Percentiles rank a stretch among this genome's conserved stretches.
These are phyloP conservation scores for Ustilaginoidea virens DNA, from an alignment of 2,329 filamentous ascomycete species.

Conservation along the genomic window DNA sequence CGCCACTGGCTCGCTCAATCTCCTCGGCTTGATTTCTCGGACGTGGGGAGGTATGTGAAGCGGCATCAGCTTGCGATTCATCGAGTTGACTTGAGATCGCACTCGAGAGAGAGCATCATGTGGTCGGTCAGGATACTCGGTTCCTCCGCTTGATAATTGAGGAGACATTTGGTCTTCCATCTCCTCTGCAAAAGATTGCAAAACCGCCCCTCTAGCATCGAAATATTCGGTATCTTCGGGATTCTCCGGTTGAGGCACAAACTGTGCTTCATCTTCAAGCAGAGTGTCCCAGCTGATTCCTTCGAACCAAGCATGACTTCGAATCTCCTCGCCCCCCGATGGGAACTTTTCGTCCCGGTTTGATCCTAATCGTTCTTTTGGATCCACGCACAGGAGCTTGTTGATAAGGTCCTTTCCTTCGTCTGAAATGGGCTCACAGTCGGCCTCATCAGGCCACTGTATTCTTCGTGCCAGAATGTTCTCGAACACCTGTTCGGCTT, in stretches of 20 bases:
- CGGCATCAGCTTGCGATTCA: conserved; percentile 87
- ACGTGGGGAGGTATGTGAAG: conserved; percentile 94
- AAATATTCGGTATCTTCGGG: conserved; percentile 98
- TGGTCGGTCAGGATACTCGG: conserved; percentile 74
- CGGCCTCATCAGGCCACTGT: conserved; percentile 76
- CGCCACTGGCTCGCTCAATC: conserved; percentile 78
- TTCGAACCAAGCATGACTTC: conserved; percentile 75
- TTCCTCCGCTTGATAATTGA: conserved; percentile 49
- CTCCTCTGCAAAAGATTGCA: conserved; percentile 87
- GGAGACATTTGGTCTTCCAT: conserved; percentile 79
- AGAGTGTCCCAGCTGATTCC: conserved; percentile 81
- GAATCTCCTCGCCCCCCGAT: conserved; percentile 82
- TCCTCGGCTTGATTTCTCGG: conserved; percentile 71
- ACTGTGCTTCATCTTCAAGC: conserved; percentile 89
- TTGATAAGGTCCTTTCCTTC: conserved; percentile 95
- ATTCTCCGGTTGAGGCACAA: conserved; percentile 82
- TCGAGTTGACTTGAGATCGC: conserved; percentile 66
- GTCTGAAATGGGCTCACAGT: conserved; percentile 57
- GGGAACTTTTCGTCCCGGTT: conserved; percentile 71
- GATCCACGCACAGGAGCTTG: conserved; percentile 72
- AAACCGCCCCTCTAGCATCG: conserved; percentile 75
- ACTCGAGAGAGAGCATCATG: conserved; percentile 90
- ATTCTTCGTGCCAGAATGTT: conserved; percentile 86
- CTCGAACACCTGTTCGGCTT: conserved; percentile 88
- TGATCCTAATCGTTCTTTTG: conserved; percentile 65